Conservation (phyloP, 352 stramenopile genomes). For the Globisporangium okanoganense region DNA sequence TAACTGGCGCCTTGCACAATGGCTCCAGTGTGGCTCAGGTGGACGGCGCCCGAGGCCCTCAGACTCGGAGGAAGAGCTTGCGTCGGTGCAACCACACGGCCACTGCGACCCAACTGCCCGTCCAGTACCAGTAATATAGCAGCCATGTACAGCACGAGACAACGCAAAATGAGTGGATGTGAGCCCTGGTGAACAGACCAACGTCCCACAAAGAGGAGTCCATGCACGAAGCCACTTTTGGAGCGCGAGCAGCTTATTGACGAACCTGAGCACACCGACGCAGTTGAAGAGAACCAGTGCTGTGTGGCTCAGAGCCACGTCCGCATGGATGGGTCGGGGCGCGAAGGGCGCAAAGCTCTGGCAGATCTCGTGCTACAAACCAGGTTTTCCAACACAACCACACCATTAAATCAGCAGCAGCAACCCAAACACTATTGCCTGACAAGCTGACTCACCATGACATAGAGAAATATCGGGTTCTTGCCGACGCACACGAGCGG, state of each 20-base stretch:
- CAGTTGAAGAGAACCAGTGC: slow-evolving; percentile 49
- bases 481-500: slow-evolving; percentile 46
- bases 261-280: slow-evolving; percentile 36
- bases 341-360: slow-evolving; percentile 48
- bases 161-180: neutral
- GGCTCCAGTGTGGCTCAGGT: neutral
- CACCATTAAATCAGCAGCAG: neutral
- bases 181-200: neutral
- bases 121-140: neutral
- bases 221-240: neutral
- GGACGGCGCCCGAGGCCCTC: neutral
- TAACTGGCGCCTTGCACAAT: neutral
- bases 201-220: neutral
- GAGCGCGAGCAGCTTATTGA: neutral
- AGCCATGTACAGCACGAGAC: slow-evolving; percentile 2
- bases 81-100: slow-evolving; percentile 31
- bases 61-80: slow-evolving; percentile 26
- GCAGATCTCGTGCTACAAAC: slow-evolving; percentile 56
- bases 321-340: slow-evolving; percentile 16
- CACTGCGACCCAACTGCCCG: slow-evolving; percentile 30
- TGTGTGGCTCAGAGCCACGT: slow-evolving; percentile 16
- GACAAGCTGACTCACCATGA: slow-evolving; percentile 33
- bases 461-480: slow-evolving; percentile 77
- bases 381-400: neutral
- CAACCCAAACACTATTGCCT: neutral